Percentiles rank a stretch among this genome's conserved stretches.
Evolutionary conservation across 208 protist genomes (phyloP).

Genomic region (Borovskyia barvae): DNA sequence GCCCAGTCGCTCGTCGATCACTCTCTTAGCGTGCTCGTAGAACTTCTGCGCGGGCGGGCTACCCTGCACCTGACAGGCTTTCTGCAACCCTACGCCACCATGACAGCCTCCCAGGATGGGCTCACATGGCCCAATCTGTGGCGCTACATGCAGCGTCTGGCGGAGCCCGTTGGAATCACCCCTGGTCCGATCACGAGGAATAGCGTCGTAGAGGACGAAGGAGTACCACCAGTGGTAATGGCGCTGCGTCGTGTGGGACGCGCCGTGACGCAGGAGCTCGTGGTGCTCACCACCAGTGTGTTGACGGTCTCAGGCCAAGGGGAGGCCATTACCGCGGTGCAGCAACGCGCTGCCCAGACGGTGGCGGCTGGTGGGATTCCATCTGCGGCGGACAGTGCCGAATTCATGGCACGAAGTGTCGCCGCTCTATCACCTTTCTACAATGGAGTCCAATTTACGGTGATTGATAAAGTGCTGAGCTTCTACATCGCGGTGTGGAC

Average conservation of each 20-base stretch:
- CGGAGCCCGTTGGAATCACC: too few species aligned
- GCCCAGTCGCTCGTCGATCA: conserved; percentile 74
- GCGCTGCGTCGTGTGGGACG: conserved; percentile 39
- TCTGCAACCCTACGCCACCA: conserved; percentile 43
- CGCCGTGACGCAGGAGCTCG: conserved; percentile 42
- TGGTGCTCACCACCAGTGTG: conserved; percentile 34
- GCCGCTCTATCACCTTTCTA: conserved; percentile 60
- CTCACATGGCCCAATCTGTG: conserved; percentile 12
- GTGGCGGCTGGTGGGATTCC: conserved; percentile 21
- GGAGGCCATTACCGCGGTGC: conserved; percentile 33
- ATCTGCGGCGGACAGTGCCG: conserved; percentile 52
- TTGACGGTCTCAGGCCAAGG: conserved; percentile 37
- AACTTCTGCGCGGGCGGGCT: conserved; percentile 65
- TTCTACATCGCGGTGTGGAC: conserved; percentile 87
- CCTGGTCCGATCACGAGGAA: too few species aligned
- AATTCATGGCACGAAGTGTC: conserved; percentile 39
- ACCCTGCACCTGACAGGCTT: conserved; percentile 67
- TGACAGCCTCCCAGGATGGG: conserved; percentile 9
- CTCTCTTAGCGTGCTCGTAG: conserved; percentile 59
- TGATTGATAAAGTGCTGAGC: conserved; percentile 64
- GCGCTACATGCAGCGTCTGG: conserved; percentile 4
- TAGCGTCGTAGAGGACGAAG: conserved; percentile 4
- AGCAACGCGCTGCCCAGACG: conserved; percentile 22
- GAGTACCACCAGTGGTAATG: conserved; percentile 34
- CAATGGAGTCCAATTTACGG: conserved; percentile 53